These are phyloP conservation scores for Microbotryum saponariae DNA, from an alignment of 1,284 basidiomycete genomes.

Conservation along the genomic window DNA sequence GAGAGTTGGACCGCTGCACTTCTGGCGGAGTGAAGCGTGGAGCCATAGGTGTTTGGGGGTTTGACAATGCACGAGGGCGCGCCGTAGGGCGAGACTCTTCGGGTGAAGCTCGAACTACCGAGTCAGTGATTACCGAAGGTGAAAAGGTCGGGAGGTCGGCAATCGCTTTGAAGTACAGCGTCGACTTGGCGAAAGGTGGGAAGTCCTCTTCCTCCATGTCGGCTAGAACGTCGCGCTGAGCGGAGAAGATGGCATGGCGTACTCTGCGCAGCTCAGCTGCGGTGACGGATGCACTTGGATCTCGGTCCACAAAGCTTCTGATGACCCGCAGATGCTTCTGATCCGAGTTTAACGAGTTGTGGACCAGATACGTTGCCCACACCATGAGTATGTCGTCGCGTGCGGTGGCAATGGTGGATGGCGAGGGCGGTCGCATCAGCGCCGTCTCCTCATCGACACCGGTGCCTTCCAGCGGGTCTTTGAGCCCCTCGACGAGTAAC, in stretches of 20 bases:
- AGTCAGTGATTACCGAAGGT: background rate
- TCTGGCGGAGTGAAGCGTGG: background rate
- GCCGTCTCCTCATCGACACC: conserved; percentile 2
- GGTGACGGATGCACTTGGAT: conserved; percentile 37
- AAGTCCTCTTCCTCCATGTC: conserved; percentile 83
- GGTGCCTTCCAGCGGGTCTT: conserved; percentile 76
- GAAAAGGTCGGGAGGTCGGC: conserved; percentile 52
- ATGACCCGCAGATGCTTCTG: conserved; percentile 62
- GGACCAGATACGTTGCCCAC: conserved; percentile 72
- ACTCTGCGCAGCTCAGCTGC: conserved; percentile 54
- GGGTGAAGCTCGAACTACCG: background rate
- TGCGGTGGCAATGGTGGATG: background rate
- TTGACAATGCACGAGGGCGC: conserved; percentile 24
- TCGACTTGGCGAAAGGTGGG: conserved; percentile 72
- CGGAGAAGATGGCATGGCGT: conserved; percentile 66
- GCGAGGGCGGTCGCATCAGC: background rate
- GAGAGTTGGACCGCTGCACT: background rate
- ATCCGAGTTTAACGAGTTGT: conserved; percentile 53
- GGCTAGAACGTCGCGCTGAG: conserved; percentile 74
- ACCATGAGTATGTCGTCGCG: conserved; percentile 82
- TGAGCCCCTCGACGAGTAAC: conserved; percentile 94
- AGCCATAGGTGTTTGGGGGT: conserved; percentile 6
- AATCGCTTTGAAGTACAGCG: conserved; percentile 80
- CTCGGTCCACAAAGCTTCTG: conserved; percentile 54
- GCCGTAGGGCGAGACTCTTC: conserved; percentile 14